Evolutionary conservation across 2,329 filamentous ascomycete genomes (phyloP).

Genomic region (Trichoderma citrinoviride): DNA sequence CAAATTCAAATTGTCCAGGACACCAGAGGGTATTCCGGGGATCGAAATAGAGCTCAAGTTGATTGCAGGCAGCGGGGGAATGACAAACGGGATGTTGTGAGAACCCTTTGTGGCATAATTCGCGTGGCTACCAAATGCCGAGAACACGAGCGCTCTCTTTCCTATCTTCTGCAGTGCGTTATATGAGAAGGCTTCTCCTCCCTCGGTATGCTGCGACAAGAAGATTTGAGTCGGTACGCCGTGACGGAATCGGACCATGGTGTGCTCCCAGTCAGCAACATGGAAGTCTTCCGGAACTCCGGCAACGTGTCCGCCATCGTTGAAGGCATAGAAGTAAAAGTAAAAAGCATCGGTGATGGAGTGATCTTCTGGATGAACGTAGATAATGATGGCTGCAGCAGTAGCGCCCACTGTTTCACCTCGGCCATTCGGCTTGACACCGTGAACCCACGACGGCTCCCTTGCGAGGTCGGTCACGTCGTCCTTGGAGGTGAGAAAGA

Average conservation of each 20-base stretch:
- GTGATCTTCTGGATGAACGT: neutral
- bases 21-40: neutral
- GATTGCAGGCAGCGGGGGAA: neutral
- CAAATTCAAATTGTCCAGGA: neutral
- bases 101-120: conserved; percentile 1
- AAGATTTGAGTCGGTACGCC: neutral
- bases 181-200: neutral
- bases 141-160: conserved; percentile 1
- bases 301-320: neutral
- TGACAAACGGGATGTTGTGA: neutral
- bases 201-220: neutral
- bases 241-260: neutral
- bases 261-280: conserved; percentile 6
- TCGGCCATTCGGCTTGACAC: neutral
- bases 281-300: conserved; percentile 5
- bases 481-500: neutral
- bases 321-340: conserved; percentile 3
- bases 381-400: neutral
- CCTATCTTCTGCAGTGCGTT: neutral
- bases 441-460: conserved; percentile 1
- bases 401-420: conserved; percentile 1
- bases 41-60: neutral
- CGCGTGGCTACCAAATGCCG: neutral
- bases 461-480: neutral
- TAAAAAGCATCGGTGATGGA: neutral